Percentiles rank a stretch among this genome's conserved stretches.
Conservation (phyloP, 352 stramenopile genomes). For the Lagenidium giganteum region DNA sequence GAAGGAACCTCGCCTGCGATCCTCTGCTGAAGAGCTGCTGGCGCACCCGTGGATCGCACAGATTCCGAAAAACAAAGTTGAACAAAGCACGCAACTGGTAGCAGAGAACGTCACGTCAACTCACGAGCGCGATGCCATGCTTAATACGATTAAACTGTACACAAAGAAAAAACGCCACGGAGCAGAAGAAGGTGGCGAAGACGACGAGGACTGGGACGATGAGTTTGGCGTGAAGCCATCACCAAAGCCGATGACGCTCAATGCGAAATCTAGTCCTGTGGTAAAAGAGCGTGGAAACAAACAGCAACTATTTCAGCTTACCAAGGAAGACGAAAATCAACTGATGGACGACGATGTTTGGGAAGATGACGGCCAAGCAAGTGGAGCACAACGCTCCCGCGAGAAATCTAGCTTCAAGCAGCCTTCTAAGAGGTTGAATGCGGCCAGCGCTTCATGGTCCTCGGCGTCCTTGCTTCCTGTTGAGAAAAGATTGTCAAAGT, state of each 20-base stretch:
- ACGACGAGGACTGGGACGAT: conserved; percentile 82
- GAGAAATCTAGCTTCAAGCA: not conserved
- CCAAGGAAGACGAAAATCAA: conserved; percentile 67
- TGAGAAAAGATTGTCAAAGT: conserved; percentile 58
- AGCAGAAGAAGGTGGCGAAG: conserved; percentile 9
- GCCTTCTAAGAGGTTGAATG: not conserved
- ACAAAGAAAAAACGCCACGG: conserved; percentile 35
- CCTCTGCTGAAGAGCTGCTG: conserved; percentile 82
- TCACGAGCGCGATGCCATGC: conserved; percentile 68
- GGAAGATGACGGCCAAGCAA: conserved; percentile 40
- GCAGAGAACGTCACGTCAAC: conserved; percentile 68
- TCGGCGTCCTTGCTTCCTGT: conserved; percentile 52
- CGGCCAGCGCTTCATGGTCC: conserved; percentile 65
- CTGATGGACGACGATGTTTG: conserved; percentile 72
- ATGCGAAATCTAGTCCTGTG: not conserved
- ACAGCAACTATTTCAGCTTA: conserved; percentile 53
- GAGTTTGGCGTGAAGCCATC: conserved; percentile 60
- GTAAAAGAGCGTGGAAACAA: too few relatives aligned
- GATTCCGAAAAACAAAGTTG: conserved; percentile 84
- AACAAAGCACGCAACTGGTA: conserved; percentile 83
- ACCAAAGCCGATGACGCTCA: conserved; percentile 21
- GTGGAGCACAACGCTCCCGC: conserved; percentile 6
- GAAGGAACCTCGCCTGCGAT: conserved; percentile 84
- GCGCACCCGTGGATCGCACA: conserved; percentile 87
- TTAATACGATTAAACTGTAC: conserved; percentile 87